Conservation (phyloP, 345 rosid genomes). For the Carallia brachiata region DNA sequence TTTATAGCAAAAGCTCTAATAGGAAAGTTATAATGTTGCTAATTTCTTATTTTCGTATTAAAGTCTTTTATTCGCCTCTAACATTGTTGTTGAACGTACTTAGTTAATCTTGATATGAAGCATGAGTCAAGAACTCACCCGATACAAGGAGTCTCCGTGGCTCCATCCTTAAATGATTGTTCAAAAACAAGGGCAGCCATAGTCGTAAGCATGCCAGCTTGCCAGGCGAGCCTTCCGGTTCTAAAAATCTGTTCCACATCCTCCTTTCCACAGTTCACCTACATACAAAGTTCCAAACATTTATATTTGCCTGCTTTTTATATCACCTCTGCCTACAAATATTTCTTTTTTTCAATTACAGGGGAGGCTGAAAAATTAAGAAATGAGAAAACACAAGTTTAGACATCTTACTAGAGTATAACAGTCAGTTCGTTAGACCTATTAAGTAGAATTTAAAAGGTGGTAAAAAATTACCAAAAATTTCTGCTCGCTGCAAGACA, state of each 20-base stretch:
- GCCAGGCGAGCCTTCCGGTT: conserved; percentile 95
- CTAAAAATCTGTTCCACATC: conserved; percentile 73
- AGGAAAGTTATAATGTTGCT: too few species aligned
- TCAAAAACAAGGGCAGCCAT: conserved; percentile 87
- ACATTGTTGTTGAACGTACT: not conserved
- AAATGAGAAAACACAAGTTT: too few species aligned
- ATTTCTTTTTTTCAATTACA: too few species aligned
- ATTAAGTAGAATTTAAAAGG: not conserved
- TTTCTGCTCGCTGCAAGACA: too few species aligned
- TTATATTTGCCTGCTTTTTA: not conserved
- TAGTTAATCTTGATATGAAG: not conserved
- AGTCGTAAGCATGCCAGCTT: conserved; percentile 62
- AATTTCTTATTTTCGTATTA: too few species aligned
- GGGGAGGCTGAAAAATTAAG: too few species aligned
- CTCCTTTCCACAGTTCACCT: conserved; percentile 75
- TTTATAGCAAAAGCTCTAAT: too few species aligned
- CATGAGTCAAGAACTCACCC: conserved; percentile 56
- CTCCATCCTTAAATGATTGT: conserved; percentile 86
- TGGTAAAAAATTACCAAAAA: not conserved
- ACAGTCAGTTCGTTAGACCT: too few species aligned
- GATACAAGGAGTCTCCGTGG: conserved; percentile 50
- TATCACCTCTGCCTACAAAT: not conserved
- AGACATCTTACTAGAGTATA: too few species aligned
- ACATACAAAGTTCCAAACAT: conserved; percentile 16
- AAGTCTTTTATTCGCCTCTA: too few species aligned